These are phyloP conservation scores for Collybia mongolica DNA, from an alignment of 768 basidiomycete genomes.

Conservation along the genomic window DNA sequence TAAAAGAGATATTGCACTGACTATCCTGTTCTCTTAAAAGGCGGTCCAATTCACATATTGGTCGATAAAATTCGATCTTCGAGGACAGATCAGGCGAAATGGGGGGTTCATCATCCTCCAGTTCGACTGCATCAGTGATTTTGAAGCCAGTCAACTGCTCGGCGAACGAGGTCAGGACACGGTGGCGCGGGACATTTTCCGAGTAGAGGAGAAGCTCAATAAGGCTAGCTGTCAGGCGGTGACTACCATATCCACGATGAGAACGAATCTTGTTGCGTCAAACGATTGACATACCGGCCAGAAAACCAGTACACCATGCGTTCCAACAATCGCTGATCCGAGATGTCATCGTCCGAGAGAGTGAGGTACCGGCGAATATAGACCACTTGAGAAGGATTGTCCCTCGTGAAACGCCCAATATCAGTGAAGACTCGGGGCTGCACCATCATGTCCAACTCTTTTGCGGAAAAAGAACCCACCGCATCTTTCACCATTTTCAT, in stretches of 20 bases:
- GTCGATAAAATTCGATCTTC: constrained; percentile 9
- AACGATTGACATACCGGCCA: constrained; percentile 12
- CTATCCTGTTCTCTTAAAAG: too few species aligned
- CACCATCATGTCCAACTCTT: background rate
- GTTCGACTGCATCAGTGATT: constrained; percentile 14
- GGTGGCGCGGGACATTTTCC: constrained; percentile 14
- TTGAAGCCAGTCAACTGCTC: constrained; percentile 15
- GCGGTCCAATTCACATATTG: constrained; percentile 7
- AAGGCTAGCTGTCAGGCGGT: constrained; percentile 5
- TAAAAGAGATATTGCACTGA: background rate
- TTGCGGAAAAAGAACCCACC: constrained; percentile 7
- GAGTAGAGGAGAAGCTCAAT: constrained; percentile 16
- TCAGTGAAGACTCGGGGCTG: constrained; percentile 7
- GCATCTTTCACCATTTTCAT: constrained; percentile 9
- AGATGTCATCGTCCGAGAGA: constrained; percentile 6
- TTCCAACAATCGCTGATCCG: constrained; percentile 15
- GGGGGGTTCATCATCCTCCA: constrained; percentile 12
- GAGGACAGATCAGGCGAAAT: constrained; percentile 6
- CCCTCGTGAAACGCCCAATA: constrained; percentile 6
- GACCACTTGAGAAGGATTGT: background rate
- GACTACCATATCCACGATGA: constrained; percentile 5
- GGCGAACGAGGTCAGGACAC: constrained; percentile 14
- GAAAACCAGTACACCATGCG: constrained; percentile 17
- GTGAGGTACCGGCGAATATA: constrained; percentile 10
- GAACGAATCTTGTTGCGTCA: constrained; percentile 3